A percentile compares a stretch with the other conserved stretches of the same genome.
phyloP scores from a whole-genome alignment of 768 basidiomycete species.

The Trametes punicea region DNA sequence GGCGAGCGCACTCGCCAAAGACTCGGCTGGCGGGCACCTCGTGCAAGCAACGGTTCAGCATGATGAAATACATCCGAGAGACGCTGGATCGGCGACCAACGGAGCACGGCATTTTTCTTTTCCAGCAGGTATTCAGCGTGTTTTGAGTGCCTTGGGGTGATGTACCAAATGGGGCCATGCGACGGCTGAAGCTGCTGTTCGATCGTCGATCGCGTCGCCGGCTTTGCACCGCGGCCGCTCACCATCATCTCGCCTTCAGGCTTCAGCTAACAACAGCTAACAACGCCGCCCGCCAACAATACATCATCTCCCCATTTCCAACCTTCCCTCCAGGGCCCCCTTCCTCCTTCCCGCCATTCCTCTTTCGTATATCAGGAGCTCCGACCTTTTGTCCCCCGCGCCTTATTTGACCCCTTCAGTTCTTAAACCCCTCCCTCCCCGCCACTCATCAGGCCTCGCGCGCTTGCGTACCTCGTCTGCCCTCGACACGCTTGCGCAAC shows the following conservation, averaged over 20 bases:
- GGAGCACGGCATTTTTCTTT: conserved; percentile 4
- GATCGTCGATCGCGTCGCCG: conserved; percentile 21
- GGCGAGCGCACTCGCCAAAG: not conserved
- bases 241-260: conserved; percentile 13
- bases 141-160: conserved; percentile 20
- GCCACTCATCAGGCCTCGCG: conserved; percentile 6
- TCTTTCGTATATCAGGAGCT: conserved; percentile 16
- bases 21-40: not conserved
- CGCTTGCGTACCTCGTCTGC: not conserved
- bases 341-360: conserved; percentile 10
- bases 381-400: conserved; percentile 13
- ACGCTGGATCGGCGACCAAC: conserved; percentile 8
- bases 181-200: conserved; percentile 14
- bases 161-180: conserved; percentile 11
- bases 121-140: conserved; percentile 11
- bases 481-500: conserved; percentile 1
- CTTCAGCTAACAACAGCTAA: too few relatives aligned
- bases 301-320: conserved; percentile 21
- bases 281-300: conserved; percentile 19
- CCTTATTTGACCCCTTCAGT: conserved; percentile 13
- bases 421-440: conserved; percentile 1
- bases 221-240: conserved; percentile 12
- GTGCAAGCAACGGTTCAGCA: not conserved
- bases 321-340: conserved; percentile 13
- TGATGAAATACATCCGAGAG: conserved; percentile 9